These are phyloP conservation scores for Platanthera guangdongensis DNA, from an alignment of 106 monocot species.

Conservation along the genomic window DNA sequence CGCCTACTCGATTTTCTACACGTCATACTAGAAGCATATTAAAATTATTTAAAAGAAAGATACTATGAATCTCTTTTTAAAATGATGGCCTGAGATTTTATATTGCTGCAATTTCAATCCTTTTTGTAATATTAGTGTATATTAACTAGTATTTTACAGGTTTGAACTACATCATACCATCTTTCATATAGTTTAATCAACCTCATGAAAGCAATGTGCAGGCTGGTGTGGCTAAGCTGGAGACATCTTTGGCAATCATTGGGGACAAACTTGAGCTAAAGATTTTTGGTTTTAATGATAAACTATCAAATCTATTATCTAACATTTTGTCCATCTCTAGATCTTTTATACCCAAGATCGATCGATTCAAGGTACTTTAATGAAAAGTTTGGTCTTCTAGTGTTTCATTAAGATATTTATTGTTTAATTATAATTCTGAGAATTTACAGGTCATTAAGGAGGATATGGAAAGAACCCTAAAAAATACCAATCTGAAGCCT, in stretches of 20 bases:
- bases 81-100: no score
- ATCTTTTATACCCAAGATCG: slow-evolving; percentile 52
- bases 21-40: no score
- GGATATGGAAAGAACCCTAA: slow-evolving; percentile 76
- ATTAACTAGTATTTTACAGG: not conserved
- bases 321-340: slow-evolving; percentile 52
- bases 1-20: no score
- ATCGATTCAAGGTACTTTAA: slow-evolving; percentile 72
- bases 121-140: no score
- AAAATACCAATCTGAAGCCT: slow-evolving; percentile 88
- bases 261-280: slow-evolving; percentile 82
- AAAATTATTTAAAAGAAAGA: no score
- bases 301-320: slow-evolving; percentile 50
- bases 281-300: slow-evolving; percentile 92
- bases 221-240: slow-evolving; percentile 94
- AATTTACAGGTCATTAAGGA: slow-evolving; percentile 80
- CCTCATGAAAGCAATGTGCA: slow-evolving; percentile 22
- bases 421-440: not conserved
- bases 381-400: not conserved
- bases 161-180: not conserved
- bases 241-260: slow-evolving; percentile 57
- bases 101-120: no score
- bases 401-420: not conserved
- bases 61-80: no score
- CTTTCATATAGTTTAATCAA: not conserved